A percentile compares a stretch with the other conserved stretches of the same genome.
Conservation (phyloP, 345 rosid genomes). For the Eucalyptus rudis region DNA sequence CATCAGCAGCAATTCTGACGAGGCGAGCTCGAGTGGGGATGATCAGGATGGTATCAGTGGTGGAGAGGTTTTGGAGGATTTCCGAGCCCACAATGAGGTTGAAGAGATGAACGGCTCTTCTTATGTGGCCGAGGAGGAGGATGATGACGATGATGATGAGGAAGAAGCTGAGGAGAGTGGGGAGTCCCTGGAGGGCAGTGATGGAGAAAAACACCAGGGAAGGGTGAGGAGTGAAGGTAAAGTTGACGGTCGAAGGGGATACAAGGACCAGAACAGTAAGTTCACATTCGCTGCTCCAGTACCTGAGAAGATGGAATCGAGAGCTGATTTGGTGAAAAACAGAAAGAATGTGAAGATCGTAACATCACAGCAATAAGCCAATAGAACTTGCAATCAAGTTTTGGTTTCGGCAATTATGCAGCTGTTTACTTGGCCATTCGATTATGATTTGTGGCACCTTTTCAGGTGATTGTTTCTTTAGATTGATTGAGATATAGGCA, state of each 20-base stretch:
- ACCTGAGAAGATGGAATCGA: constrained; percentile 62
- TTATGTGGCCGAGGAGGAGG: constrained; percentile 6
- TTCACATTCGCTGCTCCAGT: constrained; percentile 46
- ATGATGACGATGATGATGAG: background rate
- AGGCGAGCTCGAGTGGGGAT: constrained; percentile 20
- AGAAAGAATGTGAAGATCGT: constrained; percentile 16
- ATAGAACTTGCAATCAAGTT: background rate
- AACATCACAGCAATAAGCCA: background rate
- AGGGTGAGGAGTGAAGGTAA: background rate
- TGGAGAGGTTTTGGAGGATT: constrained; percentile 11
- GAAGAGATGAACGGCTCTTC: constrained; percentile 15
- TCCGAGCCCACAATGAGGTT: background rate
- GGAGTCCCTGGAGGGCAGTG: constrained; percentile 14
- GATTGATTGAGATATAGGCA: background rate
- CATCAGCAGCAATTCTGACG: constrained; percentile 7
- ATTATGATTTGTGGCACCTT: constrained; percentile 26
- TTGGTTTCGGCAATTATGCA: background rate
- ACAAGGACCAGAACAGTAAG: constrained; percentile 8
- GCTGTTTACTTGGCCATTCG: background rate
- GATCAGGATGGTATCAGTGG: constrained; percentile 24
- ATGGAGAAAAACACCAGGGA: background rate
- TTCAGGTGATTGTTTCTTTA: constrained; percentile 15
- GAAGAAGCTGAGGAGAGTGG: constrained; percentile 4
- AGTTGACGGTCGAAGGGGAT: background rate
- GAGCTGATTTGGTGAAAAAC: constrained; percentile 20